Evolutionary conservation across 805 yeast genomes (phyloP).

Genomic region (Isabelozyma pseudorhagii): DNA sequence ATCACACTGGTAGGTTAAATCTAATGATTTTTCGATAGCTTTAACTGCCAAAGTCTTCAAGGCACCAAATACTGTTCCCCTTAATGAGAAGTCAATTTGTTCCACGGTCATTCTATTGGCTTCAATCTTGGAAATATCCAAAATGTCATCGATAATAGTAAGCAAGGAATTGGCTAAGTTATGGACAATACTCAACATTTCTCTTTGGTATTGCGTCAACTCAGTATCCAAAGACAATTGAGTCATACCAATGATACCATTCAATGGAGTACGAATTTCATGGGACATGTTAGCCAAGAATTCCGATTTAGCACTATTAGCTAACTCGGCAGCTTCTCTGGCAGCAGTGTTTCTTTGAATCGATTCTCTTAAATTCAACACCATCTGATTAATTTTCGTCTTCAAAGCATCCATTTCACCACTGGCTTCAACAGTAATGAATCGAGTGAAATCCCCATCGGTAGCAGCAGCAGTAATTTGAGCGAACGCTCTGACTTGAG

Average conservation of each 20-base stretch:
- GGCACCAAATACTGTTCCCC: slow-evolving; percentile 90
- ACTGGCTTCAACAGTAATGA: slow-evolving; percentile 85
- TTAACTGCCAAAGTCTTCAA: slow-evolving; percentile 85
- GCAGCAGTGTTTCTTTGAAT: slow-evolving; percentile 91
- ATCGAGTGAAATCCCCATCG: slow-evolving; percentile 87
- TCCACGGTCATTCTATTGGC: slow-evolving; percentile 93
- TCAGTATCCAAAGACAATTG: slow-evolving; percentile 86
- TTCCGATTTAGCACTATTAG: slow-evolving; percentile 85
- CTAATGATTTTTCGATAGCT: slow-evolving; percentile 82
- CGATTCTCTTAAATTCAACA: slow-evolving; percentile 79
- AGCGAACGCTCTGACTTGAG: slow-evolving; percentile 91
- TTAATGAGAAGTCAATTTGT: slow-evolving; percentile 77
- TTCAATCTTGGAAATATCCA: slow-evolving; percentile 90
- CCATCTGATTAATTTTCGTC: slow-evolving; percentile 75
- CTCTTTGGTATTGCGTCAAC: slow-evolving; percentile 86
- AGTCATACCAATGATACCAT: slow-evolving; percentile 92
- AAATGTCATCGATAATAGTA: slow-evolving; percentile 84
- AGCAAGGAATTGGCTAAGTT: slow-evolving; percentile 80
- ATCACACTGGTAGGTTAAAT: slow-evolving; percentile 77
- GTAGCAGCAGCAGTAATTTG: slow-evolving; percentile 94
- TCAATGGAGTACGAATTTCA: slow-evolving; percentile 88
- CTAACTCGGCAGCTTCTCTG: slow-evolving; percentile 90
- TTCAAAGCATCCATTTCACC: slow-evolving; percentile 84
- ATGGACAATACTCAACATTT: slow-evolving; percentile 86
- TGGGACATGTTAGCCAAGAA: slow-evolving; percentile 73